These are phyloP conservation scores for Phaeosphaeria sp. DNA, from an alignment of 2,329 filamentous ascomycete genomes.

Conservation along the genomic window DNA sequence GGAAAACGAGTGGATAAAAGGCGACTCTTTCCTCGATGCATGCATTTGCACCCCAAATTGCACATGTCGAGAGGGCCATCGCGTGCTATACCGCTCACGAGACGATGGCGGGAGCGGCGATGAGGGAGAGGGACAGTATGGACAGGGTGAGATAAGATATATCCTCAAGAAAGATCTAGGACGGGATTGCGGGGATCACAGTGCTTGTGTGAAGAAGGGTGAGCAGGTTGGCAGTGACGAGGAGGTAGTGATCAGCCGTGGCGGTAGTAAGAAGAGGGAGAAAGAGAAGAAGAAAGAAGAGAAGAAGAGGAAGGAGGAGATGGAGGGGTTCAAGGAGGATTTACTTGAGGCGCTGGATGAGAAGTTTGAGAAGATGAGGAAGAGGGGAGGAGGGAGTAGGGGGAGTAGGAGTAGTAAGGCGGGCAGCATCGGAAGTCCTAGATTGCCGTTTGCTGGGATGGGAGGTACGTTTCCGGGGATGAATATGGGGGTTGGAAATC, in stretches of 20 bases:
- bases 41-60: slow-evolving; percentile 40
- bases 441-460: not conserved
- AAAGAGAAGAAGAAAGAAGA: slow-evolving; percentile 11
- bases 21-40: slow-evolving; percentile 35
- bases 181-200: slow-evolving; percentile 35
- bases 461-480: no score
- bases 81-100: slow-evolving; percentile 30
- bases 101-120: slow-evolving; percentile 3
- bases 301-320: slow-evolving; percentile 11
- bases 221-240: slow-evolving; percentile 1
- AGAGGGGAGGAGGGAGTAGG: slow-evolving; percentile 6
- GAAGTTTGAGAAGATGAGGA: slow-evolving; percentile 9
- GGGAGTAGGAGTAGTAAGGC: slow-evolving; percentile 2
- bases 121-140: slow-evolving; percentile 9
- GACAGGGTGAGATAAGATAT: slow-evolving; percentile 33
- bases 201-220: slow-evolving; percentile 14
- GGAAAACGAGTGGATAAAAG: slow-evolving; percentile 30
- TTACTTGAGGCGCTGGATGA: slow-evolving; percentile 21
- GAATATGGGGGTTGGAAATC: not conserved
- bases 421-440: not conserved
- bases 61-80: slow-evolving; percentile 35
- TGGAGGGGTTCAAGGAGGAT: slow-evolving; percentile 19
- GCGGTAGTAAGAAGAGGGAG: slow-evolving; percentile 1
- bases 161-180: slow-evolving; percentile 35
- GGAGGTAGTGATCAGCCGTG: not conserved